Evolutionary conservation across 768 basidiomycete species (phyloP).

Genomic region (Hypholoma sublateritium): DNA sequence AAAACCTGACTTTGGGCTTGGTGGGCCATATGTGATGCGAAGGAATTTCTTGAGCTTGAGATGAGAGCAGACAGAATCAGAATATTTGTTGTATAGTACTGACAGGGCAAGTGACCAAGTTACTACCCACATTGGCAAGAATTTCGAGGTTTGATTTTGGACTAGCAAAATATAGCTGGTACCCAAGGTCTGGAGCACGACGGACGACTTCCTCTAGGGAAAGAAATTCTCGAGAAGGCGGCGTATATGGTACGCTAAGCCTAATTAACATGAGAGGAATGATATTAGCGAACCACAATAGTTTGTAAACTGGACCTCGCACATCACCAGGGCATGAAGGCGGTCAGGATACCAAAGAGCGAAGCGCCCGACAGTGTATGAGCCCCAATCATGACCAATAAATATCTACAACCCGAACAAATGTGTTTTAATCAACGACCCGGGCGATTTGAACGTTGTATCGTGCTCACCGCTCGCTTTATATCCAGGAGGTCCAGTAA

Average conservation of each 20-base stretch:
- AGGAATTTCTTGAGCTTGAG: conserved; percentile 41
- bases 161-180: conserved; percentile 67
- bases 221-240: conserved; percentile 50
- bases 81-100: background rate
- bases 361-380: conserved; percentile 61
- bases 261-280: conserved; percentile 31
- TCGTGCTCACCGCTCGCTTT: conserved; percentile 46
- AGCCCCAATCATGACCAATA: conserved; percentile 84
- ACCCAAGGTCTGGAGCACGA: conserved; percentile 57
- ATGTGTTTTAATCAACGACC: background rate
- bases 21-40: conserved; percentile 24
- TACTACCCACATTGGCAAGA: conserved; percentile 49
- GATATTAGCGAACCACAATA: background rate
- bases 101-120: background rate
- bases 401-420: conserved; percentile 42
- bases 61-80: background rate
- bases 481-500: conserved; percentile 59
- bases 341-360: conserved; percentile 73
- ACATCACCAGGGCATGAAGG: conserved; percentile 60
- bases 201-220: conserved; percentile 52
- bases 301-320: conserved; percentile 21
- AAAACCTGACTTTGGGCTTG: conserved; percentile 18
- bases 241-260: conserved; percentile 65
- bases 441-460: background rate
- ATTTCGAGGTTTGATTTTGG: conserved; percentile 52